phyloP scores from a whole-genome alignment of 1,139 yeast species.

The Saccharomyces hybrid region DNA sequence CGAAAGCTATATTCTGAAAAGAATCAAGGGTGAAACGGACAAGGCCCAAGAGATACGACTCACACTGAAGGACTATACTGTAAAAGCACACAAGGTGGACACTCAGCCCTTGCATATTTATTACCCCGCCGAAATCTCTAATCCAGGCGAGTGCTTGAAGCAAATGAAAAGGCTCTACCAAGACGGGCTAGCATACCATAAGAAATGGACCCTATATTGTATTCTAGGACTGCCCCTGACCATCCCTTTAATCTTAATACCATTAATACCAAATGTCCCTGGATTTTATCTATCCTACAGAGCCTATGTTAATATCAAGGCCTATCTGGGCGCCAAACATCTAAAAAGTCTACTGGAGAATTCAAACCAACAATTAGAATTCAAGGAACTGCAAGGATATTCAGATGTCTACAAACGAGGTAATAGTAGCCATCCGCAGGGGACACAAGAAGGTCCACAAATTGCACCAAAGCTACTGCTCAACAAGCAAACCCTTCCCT shows the following conservation, averaged over 20 bases:
- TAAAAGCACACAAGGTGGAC: conserved; percentile 7
- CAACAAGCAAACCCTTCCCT: conserved; percentile 8
- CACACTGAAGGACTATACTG: conserved; percentile 9
- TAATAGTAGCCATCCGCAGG: conserved; percentile 5
- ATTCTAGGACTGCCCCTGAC: conserved; percentile 67
- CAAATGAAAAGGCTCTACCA: conserved; percentile 29
- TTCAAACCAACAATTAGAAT: conserved; percentile 17
- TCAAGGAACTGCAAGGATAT: conserved; percentile 19
- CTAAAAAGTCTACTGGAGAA: conserved; percentile 28
- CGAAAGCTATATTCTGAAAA: conserved; percentile 26
- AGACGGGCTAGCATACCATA: conserved; percentile 38
- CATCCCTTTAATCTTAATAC: conserved; percentile 71
- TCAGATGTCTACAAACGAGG: conserved; percentile 8
- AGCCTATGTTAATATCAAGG: conserved; percentile 77
- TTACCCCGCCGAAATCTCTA: conserved; percentile 28
- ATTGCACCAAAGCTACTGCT: conserved; percentile 18
- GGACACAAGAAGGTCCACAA: conserved; percentile 6
- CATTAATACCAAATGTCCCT: conserved; percentile 91
- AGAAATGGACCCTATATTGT: conserved; percentile 40
- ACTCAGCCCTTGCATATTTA: conserved; percentile 21
- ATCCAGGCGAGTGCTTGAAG: conserved; percentile 19
- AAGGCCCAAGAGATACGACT: conserved; percentile 5
- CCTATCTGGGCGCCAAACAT: conserved; percentile 68
- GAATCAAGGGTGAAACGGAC: conserved; percentile 16
- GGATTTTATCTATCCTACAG: conserved; percentile 82